Evolutionary conservation across 371 early-diverging fungal species (phyloP).

Genomic region (Actinomortierella ambigua): DNA sequence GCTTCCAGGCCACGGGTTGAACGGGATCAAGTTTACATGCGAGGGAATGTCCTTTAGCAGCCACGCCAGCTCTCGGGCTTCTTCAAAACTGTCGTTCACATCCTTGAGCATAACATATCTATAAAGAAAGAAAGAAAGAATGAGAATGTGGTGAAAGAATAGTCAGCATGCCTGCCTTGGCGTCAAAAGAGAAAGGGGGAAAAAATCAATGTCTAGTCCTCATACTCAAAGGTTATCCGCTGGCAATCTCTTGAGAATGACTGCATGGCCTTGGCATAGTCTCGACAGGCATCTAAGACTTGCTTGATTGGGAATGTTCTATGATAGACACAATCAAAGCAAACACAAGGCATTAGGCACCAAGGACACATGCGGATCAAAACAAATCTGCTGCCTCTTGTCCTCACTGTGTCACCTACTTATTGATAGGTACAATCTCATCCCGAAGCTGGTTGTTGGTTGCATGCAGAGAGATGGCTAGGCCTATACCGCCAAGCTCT

Average conservation of each 20-base stretch:
- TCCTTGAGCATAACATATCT: conserved; percentile 86
- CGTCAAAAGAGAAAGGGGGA: background rate
- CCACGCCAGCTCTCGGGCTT: conserved; percentile 70
- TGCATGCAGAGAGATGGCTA: conserved; percentile 92
- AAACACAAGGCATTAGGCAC: background rate
- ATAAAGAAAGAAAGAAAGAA: background rate
- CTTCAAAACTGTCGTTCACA: conserved; percentile 75
- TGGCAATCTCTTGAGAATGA: conserved; percentile 45
- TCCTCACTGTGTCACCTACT: conserved; percentile 26
- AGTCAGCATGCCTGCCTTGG: background rate
- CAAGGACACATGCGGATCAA: background rate
- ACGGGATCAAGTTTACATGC: conserved; percentile 88
- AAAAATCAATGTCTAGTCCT: background rate
- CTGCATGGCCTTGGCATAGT: conserved; percentile 58
- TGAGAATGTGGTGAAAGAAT: background rate
- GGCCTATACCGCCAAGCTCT: conserved; percentile 76
- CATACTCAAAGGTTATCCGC: conserved; percentile 78
- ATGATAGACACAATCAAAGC: background rate
- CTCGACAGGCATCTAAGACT: conserved; percentile 74
- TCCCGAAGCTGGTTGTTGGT: conserved; percentile 79
- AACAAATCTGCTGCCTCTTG: background rate
- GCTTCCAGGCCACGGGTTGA: conserved; percentile 83
- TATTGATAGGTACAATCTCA: conserved; percentile 87
- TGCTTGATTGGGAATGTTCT: conserved; percentile 69
- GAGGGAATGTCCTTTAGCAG: conserved; percentile 70